Base-by-base conservation (phyloP, 1,284 basidiomycete species). In the Pseudozyma sp. region DNA sequence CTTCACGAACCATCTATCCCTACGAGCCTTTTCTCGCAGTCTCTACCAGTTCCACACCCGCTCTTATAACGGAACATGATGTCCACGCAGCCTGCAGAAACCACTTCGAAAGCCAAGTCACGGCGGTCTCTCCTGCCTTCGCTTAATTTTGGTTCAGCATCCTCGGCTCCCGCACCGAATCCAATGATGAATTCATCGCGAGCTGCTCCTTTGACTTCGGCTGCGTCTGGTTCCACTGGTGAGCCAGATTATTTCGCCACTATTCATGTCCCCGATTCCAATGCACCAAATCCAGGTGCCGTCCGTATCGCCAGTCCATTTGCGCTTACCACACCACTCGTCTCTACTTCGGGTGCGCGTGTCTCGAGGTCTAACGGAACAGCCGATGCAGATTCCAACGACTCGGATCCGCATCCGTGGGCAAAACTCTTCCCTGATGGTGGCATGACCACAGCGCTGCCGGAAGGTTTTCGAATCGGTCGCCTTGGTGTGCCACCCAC, bases 161-260 rank as follows among this genome's bases (percentile, higher is more conserved):
- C 60, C 35, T 42, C 40, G 2, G 12, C 39, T 31, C 31, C 52
- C 40, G 31, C 39, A 7, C 50, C 64, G 12, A 58, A 42, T 16
- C 19, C 60, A 8, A 50, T 57, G 14, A 36, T 62, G 2, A 43
- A 16, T 16, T 49, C 69, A 16, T 45, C 62, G 11, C 57, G 57
- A 38, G 36, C 43, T 25, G 18, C 61, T 8, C 48, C 52, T 3
- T 14, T 59, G 18, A 31, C 69, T 8, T 62, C 62, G 2, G 52
- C 63, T 3, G 49, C 58, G 7, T 6, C 62, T 18, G 31, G 55
- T 0, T 55, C 59, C 8, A 50, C 18, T 11, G 54, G 44, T 16
- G 58, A 61, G 52, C 70, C 69, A 6, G 74, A 76, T 52, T 76
- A 76, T 48, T 76, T 76, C 58, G 65, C 69, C 47, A 60, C 61